These are phyloP conservation scores for Ramichloridium luteum DNA, from an alignment of 2,329 filamentous ascomycete genomes.

Conservation along the genomic window DNA sequence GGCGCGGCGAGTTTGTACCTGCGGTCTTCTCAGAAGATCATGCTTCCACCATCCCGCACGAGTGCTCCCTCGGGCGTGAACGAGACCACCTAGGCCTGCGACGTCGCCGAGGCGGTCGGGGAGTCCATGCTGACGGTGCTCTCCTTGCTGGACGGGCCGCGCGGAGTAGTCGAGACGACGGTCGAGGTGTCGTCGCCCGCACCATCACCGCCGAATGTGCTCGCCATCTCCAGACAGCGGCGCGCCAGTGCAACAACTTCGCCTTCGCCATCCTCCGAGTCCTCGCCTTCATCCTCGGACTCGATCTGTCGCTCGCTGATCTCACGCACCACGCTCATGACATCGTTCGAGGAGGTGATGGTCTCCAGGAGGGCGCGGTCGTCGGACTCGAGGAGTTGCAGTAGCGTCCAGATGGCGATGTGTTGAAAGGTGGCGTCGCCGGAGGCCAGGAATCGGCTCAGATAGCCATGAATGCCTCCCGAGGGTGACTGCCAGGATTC, in stretches of 20 bases:
- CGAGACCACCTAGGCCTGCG: not conserved
- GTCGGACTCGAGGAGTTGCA: conserved; percentile 91
- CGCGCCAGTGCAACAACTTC: conserved; percentile 87
- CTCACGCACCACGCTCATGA: conserved; percentile 80
- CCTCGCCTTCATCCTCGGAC: conserved; percentile 68
- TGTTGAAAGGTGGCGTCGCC: conserved; percentile 97
- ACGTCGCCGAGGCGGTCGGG: not conserved
- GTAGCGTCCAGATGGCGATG: conserved; percentile 94
- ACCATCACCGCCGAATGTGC: not conserved
- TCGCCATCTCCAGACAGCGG: conserved; percentile 60
- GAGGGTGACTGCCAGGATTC: conserved; percentile 87
- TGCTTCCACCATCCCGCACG: too few species aligned
- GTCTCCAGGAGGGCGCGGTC: conserved; percentile 78
- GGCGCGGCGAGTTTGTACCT: too few species aligned
- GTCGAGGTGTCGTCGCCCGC: not conserved
- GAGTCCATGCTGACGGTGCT: conserved; percentile 1
- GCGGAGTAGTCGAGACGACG: not conserved
- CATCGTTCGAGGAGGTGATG: conserved; percentile 80
- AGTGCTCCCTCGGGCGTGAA: too few species aligned
- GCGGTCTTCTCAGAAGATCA: too few species aligned
- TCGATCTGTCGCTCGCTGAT: conserved; percentile 86
- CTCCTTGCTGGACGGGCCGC: not conserved
- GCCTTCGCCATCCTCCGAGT: conserved; percentile 82
- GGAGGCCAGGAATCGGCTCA: conserved; percentile 82
- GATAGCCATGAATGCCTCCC: conserved; percentile 89